Percentiles rank a stretch among this genome's conserved stretches.
Evolutionary conservation across 2,329 filamentous ascomycete genomes (phyloP).

Genomic region (Sphaerulina musiva): DNA sequence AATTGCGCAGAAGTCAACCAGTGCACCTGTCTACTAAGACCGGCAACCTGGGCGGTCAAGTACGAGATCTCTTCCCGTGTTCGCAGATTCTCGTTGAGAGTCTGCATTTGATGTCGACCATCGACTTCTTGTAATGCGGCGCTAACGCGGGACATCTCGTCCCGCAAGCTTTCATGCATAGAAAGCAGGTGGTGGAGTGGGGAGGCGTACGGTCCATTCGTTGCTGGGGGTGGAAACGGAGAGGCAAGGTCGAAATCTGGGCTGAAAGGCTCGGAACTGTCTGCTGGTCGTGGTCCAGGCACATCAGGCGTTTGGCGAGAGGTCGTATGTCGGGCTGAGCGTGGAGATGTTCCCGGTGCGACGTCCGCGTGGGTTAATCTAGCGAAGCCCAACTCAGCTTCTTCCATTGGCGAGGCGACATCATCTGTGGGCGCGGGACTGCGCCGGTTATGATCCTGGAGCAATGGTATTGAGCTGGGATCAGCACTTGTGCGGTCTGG

Average conservation of each 20-base stretch:
- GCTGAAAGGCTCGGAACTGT: constrained; percentile 23
- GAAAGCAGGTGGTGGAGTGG: constrained; percentile 54
- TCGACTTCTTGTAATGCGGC: constrained; percentile 54
- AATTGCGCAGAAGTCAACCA: constrained; percentile 56
- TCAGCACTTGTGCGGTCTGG: constrained; percentile 21
- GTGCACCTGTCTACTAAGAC: constrained; percentile 55
- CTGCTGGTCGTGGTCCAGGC: constrained; percentile 19
- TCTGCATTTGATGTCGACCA: constrained; percentile 55
- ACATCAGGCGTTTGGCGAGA: constrained; percentile 13
- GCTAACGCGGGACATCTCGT: constrained; percentile 52
- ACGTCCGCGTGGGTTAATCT: not conserved
- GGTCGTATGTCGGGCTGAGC: not conserved
- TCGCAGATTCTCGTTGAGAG: constrained; percentile 57
- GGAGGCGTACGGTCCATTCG: constrained; percentile 38
- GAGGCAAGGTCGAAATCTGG: constrained; percentile 27
- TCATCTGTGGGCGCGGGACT: not conserved
- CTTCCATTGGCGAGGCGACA: constrained; percentile 1
- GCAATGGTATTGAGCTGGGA: constrained; percentile 21
- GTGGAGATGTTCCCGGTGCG: not conserved
- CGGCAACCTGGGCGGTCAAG: constrained; percentile 53
- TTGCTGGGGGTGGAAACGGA: constrained; percentile 24
- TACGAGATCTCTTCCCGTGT: constrained; percentile 58
- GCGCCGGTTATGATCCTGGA: constrained; percentile 9
- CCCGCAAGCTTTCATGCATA: constrained; percentile 55
- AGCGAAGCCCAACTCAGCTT: not conserved